These are phyloP conservation scores for Alternaria sp. DNA, from an alignment of 2,329 filamentous ascomycete genomes.

Conservation along the genomic window DNA sequence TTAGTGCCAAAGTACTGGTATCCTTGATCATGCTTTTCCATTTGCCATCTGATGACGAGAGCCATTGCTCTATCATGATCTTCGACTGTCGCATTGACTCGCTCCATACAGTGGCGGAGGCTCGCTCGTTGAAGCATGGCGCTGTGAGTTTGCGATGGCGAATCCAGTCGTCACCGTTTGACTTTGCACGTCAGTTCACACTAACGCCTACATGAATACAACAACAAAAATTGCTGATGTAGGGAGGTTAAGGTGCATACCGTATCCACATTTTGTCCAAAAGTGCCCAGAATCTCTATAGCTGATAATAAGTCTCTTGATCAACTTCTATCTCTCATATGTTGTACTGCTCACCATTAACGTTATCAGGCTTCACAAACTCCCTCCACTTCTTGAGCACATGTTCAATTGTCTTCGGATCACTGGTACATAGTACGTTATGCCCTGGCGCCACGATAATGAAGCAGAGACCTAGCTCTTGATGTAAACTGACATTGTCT, in stretches of 20 bases:
- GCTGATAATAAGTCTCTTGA: not conserved
- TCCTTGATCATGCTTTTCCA: slow-evolving; percentile 41
- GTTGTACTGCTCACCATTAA: slow-evolving; percentile 26
- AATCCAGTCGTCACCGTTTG: slow-evolving; percentile 39
- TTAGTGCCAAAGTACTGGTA: slow-evolving; percentile 47
- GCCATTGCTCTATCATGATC: slow-evolving; percentile 29
- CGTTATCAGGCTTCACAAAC: slow-evolving; percentile 32
- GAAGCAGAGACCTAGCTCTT: slow-evolving; percentile 25
- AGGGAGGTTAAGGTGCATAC: slow-evolving; percentile 21
- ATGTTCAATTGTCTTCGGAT: slow-evolving; percentile 23
- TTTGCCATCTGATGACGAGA: slow-evolving; percentile 31
- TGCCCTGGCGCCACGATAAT: slow-evolving; percentile 24
- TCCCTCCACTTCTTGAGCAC: slow-evolving; percentile 30
- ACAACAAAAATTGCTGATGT: not conserved
- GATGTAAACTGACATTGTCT: slow-evolving; percentile 19
- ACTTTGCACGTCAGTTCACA: slow-evolving; percentile 6
- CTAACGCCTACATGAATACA: not conserved
- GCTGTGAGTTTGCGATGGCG: slow-evolving; percentile 56
- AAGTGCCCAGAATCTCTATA: slow-evolving; percentile 26
- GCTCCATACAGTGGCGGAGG: slow-evolving; percentile 59
- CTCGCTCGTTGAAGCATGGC: slow-evolving; percentile 56
- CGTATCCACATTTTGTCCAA: slow-evolving; percentile 33
- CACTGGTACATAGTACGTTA: slow-evolving; percentile 28
- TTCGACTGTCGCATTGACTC: slow-evolving; percentile 68
- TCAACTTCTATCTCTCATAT: not conserved